phyloP scores from a whole-genome alignment of 805 yeast species.

The Ogataea ramenticola region DNA sequence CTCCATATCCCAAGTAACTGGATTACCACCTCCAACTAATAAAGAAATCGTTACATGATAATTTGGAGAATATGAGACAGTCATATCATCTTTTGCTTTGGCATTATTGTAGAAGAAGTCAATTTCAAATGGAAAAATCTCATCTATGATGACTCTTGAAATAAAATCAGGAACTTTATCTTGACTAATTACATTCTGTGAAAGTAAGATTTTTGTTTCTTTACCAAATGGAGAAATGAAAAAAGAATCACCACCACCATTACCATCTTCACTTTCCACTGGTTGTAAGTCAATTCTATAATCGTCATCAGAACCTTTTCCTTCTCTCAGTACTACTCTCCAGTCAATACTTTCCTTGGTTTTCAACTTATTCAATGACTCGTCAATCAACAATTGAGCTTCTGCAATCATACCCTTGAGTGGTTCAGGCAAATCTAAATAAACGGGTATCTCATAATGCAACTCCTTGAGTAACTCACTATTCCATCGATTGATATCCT shows the following conservation, averaged over 20 bases:
- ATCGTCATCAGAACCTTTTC: constrained; percentile 18
- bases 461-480: constrained; percentile 19
- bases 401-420: constrained; percentile 23
- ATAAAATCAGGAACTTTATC: constrained; percentile 30
- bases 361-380: constrained; percentile 5
- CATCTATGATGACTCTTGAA: constrained; percentile 28
- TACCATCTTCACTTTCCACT: constrained; percentile 16
- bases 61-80: constrained; percentile 52
- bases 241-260: constrained; percentile 11
- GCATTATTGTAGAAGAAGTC: constrained; percentile 19
- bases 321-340: constrained; percentile 25
- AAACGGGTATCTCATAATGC: constrained; percentile 34
- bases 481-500: constrained; percentile 28
- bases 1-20: constrained; percentile 70
- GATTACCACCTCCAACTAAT: constrained; percentile 60
- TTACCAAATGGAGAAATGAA: constrained; percentile 33
- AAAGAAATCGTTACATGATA: constrained; percentile 74
- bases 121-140: constrained; percentile 34
- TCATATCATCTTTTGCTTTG: constrained; percentile 24
- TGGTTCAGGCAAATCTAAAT: constrained; percentile 29
- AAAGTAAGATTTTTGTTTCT: constrained; percentile 23
- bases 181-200: constrained; percentile 18
- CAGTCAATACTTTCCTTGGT: constrained; percentile 16
- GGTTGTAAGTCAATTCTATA: constrained; percentile 30
- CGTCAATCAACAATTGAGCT: constrained; percentile 31